A percentile compares a stretch with the other conserved stretches of the same genome.
phyloP scores from a whole-genome alignment of 306 rosid genomes.

The Quercus gilva region DNA sequence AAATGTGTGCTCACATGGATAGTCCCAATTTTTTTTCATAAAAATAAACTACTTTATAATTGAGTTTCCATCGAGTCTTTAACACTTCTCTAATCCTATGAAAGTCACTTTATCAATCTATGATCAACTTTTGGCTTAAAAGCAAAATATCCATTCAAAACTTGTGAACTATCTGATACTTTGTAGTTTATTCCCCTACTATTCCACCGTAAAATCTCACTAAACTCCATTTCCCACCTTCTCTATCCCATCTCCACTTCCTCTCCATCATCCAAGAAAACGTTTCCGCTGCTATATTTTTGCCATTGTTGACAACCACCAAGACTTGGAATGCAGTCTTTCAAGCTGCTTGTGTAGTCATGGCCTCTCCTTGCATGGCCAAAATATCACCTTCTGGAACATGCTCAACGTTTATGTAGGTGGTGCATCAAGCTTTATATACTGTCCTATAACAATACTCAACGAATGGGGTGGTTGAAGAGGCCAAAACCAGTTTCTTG shows the following conservation, averaged over 20 bases:
- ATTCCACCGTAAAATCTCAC: slow-evolving; percentile 41
- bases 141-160: slow-evolving; percentile 59
- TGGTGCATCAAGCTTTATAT: slow-evolving; percentile 61
- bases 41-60: slow-evolving; percentile 5
- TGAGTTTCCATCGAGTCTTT: slow-evolving; percentile 14
- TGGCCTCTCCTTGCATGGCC: slow-evolving; percentile 73
- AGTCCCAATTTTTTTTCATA: no score
- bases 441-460: slow-evolving; percentile 42
- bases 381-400: slow-evolving; percentile 65
- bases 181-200: background rate
- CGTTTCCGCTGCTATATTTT: slow-evolving; percentile 50
- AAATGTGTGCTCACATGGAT: no score
- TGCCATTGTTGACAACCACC: slow-evolving; percentile 39
- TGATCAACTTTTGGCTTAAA: slow-evolving; percentile 51
- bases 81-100: slow-evolving; percentile 51
- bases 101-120: slow-evolving; percentile 45
- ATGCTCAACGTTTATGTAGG: slow-evolving; percentile 60
- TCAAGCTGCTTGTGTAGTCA: slow-evolving; percentile 48
- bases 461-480: slow-evolving; percentile 60
- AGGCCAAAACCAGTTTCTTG: slow-evolving; percentile 87
- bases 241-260: slow-evolving; percentile 45
- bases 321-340: slow-evolving; percentile 63
- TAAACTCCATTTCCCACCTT: slow-evolving; percentile 58
- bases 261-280: slow-evolving; percentile 81
- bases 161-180: slow-evolving; percentile 42